phyloP scores from a whole-genome alignment of 495 filamentous ascomycete genomes.

The Acidiella bohemica region DNA sequence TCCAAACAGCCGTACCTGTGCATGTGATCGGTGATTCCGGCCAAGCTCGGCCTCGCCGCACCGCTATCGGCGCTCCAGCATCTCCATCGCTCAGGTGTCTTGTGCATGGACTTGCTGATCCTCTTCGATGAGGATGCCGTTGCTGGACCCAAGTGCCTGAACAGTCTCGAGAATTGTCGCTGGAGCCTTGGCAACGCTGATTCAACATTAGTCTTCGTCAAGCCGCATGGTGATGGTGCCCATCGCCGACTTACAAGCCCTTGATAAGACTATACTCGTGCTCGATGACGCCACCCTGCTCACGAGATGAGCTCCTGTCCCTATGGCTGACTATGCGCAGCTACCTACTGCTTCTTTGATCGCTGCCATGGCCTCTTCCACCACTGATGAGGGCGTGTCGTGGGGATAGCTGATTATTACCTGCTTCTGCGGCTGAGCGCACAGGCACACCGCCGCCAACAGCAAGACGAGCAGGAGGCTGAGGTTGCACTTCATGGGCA shows the following conservation, averaged over 20 bases:
- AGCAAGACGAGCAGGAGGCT: conserved; percentile 5
- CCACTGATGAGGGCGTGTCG: conserved; percentile 53
- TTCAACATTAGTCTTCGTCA: too few species aligned
- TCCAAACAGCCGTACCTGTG: too few species aligned
- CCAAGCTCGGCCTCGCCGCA: too few species aligned
- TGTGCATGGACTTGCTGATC: conserved; percentile 46
- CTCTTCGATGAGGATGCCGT: conserved; percentile 60
- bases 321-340: too few species aligned
- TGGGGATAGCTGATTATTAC: conserved; percentile 66
- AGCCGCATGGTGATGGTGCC: too few species aligned
- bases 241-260: too few species aligned
- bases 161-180: conserved; percentile 54
- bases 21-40: too few species aligned
- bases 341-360: conserved; percentile 54
- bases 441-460: conserved; percentile 1
- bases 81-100: too few species aligned
- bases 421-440: conserved; percentile 39
- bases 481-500: conserved; percentile 9
- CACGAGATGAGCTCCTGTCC: background rate
- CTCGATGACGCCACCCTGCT: conserved; percentile 35
- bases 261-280: conserved; percentile 47
- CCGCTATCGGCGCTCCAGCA: too few species aligned
- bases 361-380: conserved; percentile 55
- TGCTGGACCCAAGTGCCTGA: conserved; percentile 48
- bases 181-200: conserved; percentile 59